Evolutionary conservation across 306 rosid species (phyloP), one percentile per base, ranked within the genome.

Genomic region (Quercus ilex): DNA sequence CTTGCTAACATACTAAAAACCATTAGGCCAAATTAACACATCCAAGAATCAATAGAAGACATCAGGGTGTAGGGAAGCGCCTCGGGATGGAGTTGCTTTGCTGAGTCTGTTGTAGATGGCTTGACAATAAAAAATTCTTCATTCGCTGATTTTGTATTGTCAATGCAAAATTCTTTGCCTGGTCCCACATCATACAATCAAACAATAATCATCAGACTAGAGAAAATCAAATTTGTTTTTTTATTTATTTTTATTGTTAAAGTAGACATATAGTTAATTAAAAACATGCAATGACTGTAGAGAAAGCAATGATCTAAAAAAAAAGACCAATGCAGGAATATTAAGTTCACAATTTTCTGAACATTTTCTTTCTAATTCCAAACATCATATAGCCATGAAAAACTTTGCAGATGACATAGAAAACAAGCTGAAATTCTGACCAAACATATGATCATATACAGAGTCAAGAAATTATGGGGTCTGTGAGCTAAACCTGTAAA

Each of bases 81-180:
- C 92, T 94, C 1, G 97, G 94, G 59, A 93, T 90, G 63, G 97
- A 91, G 84, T 81, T 93, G 84, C 91, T 87, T 81, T 93, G 94
- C 77, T 88, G 92, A 53, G 98, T 93, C 83, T 90, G 94, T 90
- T 90, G 90, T 55, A 93, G 90, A 80, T 93, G 98, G 12, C 46
- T 41, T 41, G 0, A 8, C 46, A 2, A 8, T 2, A 0, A 41
- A 41, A 41, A 41, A 41, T 41, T 41, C 46, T 8, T 41, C 46
- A 41, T 41, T 41, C 0, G 3, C 46, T 41, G 46, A 41, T 8
- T 41, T 41, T 41, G 46, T 85, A 90, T 78, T 51, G 98, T 90
- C 68, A 93, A 84, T 20, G 90, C 98, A 82, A 91, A 93, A 80
- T 93, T 93, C 79, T 91, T 89, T 72, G 90, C 93, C 90, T 86